phyloP scores from a whole-genome alignment of 2,329 filamentous ascomycete genomes.

The Cordyceps farinosa region DNA sequence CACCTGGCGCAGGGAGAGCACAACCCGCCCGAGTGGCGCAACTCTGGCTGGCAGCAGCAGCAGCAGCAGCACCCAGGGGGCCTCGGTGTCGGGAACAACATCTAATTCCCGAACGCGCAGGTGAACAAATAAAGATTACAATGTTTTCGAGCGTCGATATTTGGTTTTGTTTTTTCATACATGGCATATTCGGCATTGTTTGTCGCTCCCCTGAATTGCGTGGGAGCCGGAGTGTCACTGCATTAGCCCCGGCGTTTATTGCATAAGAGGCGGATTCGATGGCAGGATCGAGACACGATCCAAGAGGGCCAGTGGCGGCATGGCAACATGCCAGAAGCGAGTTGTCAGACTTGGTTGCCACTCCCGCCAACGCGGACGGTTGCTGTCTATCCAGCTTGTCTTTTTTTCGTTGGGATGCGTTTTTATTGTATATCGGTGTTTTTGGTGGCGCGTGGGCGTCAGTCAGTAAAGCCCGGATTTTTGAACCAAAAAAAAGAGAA shows the following conservation, averaged over 20 bases:
- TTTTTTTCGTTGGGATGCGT: background rate
- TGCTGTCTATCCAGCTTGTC: background rate
- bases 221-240: conserved; percentile 4
- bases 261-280: background rate
- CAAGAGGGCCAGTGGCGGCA: background rate
- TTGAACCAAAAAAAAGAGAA: background rate
- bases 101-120: conserved; percentile 26
- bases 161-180: conserved; percentile 19
- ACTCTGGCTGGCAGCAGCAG: conserved; percentile 46
- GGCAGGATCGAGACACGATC: background rate
- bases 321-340: background rate
- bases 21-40: conserved; percentile 53
- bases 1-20: conserved; percentile 39
- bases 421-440: background rate
- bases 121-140: background rate
- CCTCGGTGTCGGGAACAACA: conserved; percentile 46
- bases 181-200: conserved; percentile 3
- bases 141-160: conserved; percentile 16
- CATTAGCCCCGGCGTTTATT: conserved; percentile 16
- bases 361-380: background rate
- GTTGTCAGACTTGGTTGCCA: background rate
- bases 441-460: background rate
- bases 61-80: conserved; percentile 40
- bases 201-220: background rate
- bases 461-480: background rate